These are phyloP conservation scores for Pythium coloratum DNA, from an alignment of 352 stramenopile species.

Conservation along the genomic window DNA sequence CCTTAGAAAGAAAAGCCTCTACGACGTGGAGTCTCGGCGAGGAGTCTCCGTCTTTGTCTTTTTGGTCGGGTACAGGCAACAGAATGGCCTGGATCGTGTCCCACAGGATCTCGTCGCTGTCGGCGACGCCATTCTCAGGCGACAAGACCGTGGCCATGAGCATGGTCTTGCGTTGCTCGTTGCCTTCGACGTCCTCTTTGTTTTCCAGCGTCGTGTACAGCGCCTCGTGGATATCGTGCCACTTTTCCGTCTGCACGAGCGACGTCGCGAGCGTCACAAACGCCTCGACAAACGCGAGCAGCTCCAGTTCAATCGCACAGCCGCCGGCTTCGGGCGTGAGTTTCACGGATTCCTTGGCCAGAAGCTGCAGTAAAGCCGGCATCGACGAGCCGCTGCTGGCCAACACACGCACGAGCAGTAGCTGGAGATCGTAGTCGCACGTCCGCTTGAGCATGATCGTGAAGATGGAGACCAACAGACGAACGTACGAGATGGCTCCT, in stretches of 20 bases:
- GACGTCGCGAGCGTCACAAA: slow-evolving; percentile 20
- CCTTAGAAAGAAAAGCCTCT: slow-evolving; percentile 14
- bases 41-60: neutral
- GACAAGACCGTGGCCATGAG: slow-evolving; percentile 48
- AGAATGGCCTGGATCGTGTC: slow-evolving; percentile 17
- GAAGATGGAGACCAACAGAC: slow-evolving; percentile 39
- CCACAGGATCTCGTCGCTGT: slow-evolving; percentile 34
- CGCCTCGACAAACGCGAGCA: slow-evolving; percentile 22
- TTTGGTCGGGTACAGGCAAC: neutral
- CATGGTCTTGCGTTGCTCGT: slow-evolving; percentile 62
- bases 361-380: slow-evolving; percentile 13
- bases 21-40: neutral
- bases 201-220: slow-evolving; percentile 40
- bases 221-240: slow-evolving; percentile 19
- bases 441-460: slow-evolving; percentile 37
- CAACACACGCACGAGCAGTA: slow-evolving; percentile 21
- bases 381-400: slow-evolving; percentile 23
- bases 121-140: slow-evolving; percentile 29
- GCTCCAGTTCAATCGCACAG: slow-evolving; percentile 9
- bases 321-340: neutral
- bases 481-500: slow-evolving; percentile 14
- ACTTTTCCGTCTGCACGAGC: slow-evolving; percentile 12
- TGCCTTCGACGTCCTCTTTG: slow-evolving; percentile 41
- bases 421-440: slow-evolving; percentile 39
- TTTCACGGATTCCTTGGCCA: slow-evolving; percentile 5